Conservation (phyloP, 495 filamentous ascomycete species). For the Neurospora pannonica region DNA sequence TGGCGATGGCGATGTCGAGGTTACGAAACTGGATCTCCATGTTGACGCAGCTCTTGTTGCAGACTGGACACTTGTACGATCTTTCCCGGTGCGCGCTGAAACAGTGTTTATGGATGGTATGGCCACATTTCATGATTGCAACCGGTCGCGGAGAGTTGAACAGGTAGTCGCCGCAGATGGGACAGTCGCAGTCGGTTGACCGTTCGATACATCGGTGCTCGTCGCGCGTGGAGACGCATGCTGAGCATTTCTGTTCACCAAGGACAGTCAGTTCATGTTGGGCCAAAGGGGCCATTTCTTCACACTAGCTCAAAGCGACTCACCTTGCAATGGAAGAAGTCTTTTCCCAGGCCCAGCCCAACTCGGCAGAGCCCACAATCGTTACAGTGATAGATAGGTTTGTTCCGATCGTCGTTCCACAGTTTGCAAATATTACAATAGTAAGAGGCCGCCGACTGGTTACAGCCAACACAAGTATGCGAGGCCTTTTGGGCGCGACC, state of each 20-base stretch:
- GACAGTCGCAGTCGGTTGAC: constrained; percentile 90
- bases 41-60: constrained; percentile 85
- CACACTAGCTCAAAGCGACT: constrained; percentile 11
- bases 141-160: constrained; percentile 86
- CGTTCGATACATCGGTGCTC: constrained; percentile 91
- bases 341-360: constrained; percentile 86
- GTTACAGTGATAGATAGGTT: constrained; percentile 91
- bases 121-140: constrained; percentile 91
- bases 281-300: not conserved
- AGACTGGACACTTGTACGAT: constrained; percentile 92
- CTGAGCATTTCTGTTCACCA: constrained; percentile 62
- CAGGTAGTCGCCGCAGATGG: constrained; percentile 97
- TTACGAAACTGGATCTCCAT: constrained; percentile 95
- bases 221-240: constrained; percentile 77
- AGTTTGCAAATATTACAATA: constrained; percentile 93
- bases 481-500: constrained; percentile 73
- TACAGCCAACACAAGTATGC: constrained; percentile 68
- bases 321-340: constrained; percentile 97
- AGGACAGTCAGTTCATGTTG: not conserved
- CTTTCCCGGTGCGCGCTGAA: constrained; percentile 73
- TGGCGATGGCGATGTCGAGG: constrained; percentile 72
- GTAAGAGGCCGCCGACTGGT: constrained; percentile 73
- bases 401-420: constrained; percentile 88
- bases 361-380: constrained; percentile 95
- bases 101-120: constrained; percentile 87